phyloP scores from a whole-genome alignment of 169 alveolate genomes.

The Perkinsus chesapeaki region DNA sequence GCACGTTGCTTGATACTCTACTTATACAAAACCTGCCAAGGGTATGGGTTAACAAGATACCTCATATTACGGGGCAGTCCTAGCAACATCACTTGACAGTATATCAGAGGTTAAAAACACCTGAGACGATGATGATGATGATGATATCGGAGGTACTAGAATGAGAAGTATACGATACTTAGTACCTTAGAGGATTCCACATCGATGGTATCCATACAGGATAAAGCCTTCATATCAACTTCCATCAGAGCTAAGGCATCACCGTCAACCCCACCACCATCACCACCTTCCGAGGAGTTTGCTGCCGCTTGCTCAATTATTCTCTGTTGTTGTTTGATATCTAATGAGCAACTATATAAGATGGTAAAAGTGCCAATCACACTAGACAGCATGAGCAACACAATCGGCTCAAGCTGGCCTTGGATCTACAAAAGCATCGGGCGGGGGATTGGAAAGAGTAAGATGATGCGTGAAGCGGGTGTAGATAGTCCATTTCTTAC shows the following conservation, averaged over 20 bases:
- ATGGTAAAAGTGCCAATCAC: too few relatives aligned
- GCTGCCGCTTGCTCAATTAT: background rate
- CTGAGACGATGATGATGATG: background rate
- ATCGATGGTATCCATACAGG: background rate
- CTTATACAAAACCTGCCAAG: background rate
- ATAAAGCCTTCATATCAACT: background rate
- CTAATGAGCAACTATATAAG: too few relatives aligned
- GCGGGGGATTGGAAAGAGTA: too few relatives aligned
- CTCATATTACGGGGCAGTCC: background rate
- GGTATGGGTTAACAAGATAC: background rate
- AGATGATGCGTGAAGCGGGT: too few relatives aligned
- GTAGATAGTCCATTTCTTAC: too few relatives aligned
- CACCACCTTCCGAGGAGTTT: too few relatives aligned
- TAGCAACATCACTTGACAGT: background rate
- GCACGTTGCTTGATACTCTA: background rate
- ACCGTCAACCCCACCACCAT: background rate
- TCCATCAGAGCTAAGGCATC: background rate
- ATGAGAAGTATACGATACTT: background rate
- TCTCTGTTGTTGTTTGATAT: too few relatives aligned
- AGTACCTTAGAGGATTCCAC: background rate
- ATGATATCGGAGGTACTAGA: too few relatives aligned
- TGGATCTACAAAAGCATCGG: too few relatives aligned
- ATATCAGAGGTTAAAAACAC: background rate
- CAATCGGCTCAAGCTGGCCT: too few relatives aligned
- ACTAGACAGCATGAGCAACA: too few relatives aligned